Base-by-base conservation (phyloP, 257 asterid genomes). In the Ocimum tenuiflorum region DNA sequence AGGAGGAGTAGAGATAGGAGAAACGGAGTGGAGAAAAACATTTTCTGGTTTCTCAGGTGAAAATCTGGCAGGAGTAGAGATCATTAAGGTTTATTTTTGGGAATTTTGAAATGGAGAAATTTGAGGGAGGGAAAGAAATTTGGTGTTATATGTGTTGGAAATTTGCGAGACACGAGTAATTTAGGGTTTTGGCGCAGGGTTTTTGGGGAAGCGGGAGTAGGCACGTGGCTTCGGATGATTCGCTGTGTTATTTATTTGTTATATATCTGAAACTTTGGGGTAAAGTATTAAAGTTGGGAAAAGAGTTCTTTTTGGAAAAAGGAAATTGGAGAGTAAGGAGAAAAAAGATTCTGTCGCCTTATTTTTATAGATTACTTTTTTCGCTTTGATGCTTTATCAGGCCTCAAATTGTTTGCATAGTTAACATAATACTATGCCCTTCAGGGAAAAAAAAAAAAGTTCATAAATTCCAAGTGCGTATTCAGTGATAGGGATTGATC, bases 101-200 rank as follows among this genome's bases (percentile, higher is more conserved):
- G 51, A 17, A 36, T 13, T 17, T 36, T 70, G 19, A 7, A 38
- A 55, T 41, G 12, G 55, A 46, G 51, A 29, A 19, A 51, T 33
- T 54, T 4, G 38, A 23, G 63, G n/a, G 41, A 15, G 38, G n/a
- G 36, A 39, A 9, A 1, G 43, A 47, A 58, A 39, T 9, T 38
- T 22, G 49, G 72, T n/a, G n/a, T n/a, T n/a, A n/a, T n/a, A n/a
- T n/a, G n/a, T n/a, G n/a, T n/a, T n/a, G n/a, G n/a, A n/a, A n/a
- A n/a, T n/a, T n/a, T n/a, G n/a, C n/a, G n/a, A n/a, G n/a, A n/a
- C n/a, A n/a, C n/a, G 56, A 56, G 58, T 13, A 12, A 29, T 8
- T 67, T 76, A 56, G 82, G 82, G 81, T 52, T 79, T 65, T 68
- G 79, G 72, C 31, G 66, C 2, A 33, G 77, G 81, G 69, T 22